Percentiles rank a stretch among this genome's conserved stretches.
phyloP scores from a whole-genome alignment of 306 rosid genomes.

The Acacia acuminata region DNA sequence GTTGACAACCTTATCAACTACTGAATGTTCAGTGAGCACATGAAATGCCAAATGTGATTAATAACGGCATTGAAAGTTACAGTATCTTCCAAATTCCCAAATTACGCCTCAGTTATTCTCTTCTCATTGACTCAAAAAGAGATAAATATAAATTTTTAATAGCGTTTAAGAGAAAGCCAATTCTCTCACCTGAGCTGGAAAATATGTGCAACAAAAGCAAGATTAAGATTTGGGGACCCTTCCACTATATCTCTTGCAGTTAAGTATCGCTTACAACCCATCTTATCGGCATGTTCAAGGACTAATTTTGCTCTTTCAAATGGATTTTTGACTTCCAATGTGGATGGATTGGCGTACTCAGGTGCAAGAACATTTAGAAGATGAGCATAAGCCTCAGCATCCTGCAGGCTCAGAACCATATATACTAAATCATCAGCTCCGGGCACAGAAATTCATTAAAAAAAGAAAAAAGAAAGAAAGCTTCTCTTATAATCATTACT shows the following conservation, averaged over 20 bases:
- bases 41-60: background rate
- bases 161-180: conserved; percentile 20
- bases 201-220: conserved; percentile 95
- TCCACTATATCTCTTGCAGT: conserved; percentile 93
- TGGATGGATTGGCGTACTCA: conserved; percentile 76
- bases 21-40: background rate
- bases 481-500: background rate
- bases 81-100: conserved; percentile 1
- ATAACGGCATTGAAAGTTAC: background rate
- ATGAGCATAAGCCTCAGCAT: conserved; percentile 95
- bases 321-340: conserved; percentile 67
- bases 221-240: conserved; percentile 97
- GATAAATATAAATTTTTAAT: background rate
- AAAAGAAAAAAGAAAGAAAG: background rate
- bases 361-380: conserved; percentile 94
- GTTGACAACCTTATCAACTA: background rate
- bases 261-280: conserved; percentile 94
- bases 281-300: conserved; percentile 89
- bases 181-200: conserved; percentile 89
- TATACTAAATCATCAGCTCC: conserved; percentile 6
- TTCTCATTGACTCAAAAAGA: background rate
- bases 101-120: background rate
- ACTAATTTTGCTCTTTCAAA: conserved; percentile 93
- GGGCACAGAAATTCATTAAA: conserved; percentile 16
- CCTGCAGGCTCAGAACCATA: conserved; percentile 54